These are phyloP conservation scores for Ustilago esculenta DNA, from an alignment of 1,284 basidiomycete genomes.

Conservation along the genomic window DNA sequence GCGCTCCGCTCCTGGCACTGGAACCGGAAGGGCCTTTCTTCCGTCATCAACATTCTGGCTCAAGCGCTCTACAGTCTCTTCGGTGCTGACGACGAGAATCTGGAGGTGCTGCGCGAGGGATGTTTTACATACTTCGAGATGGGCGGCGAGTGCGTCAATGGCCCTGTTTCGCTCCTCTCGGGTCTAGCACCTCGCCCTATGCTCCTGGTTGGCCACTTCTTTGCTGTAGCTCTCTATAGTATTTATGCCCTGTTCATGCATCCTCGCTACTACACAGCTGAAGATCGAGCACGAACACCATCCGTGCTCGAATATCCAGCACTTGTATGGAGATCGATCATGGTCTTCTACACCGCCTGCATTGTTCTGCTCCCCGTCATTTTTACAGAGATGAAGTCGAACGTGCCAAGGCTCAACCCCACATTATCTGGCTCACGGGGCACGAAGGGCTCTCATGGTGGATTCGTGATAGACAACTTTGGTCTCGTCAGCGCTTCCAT, in stretches of 20 bases:
- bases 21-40: conserved; percentile 59
- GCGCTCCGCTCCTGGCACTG: conserved; percentile 64
- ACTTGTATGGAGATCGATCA: conserved; percentile 41
- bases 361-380: conserved; percentile 65
- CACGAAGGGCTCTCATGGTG: conserved; percentile 4
- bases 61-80: conserved; percentile 66
- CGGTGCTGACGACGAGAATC: conserved; percentile 72
- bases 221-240: conserved; percentile 90
- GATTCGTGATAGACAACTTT: conserved; percentile 39
- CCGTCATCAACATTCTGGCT: conserved; percentile 66
- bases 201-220: conserved; percentile 90
- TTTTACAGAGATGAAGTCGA: conserved; percentile 60
- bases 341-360: conserved; percentile 64
- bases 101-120: conserved; percentile 86
- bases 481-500: conserved; percentile 34
- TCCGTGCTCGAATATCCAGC: conserved; percentile 50
- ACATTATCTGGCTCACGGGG: not conserved
- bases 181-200: conserved; percentile 77
- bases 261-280: conserved; percentile 21
- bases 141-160: conserved; percentile 87
- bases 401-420: conserved; percentile 32
- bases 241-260: conserved; percentile 83
- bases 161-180: conserved; percentile 75
- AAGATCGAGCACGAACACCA: conserved; percentile 19
- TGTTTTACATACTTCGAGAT: conserved; percentile 98